Percentiles rank a stretch among this genome's conserved stretches.
phyloP scores from a whole-genome alignment of 1,139 yeast genomes.

The Taiozyma sp. region DNA sequence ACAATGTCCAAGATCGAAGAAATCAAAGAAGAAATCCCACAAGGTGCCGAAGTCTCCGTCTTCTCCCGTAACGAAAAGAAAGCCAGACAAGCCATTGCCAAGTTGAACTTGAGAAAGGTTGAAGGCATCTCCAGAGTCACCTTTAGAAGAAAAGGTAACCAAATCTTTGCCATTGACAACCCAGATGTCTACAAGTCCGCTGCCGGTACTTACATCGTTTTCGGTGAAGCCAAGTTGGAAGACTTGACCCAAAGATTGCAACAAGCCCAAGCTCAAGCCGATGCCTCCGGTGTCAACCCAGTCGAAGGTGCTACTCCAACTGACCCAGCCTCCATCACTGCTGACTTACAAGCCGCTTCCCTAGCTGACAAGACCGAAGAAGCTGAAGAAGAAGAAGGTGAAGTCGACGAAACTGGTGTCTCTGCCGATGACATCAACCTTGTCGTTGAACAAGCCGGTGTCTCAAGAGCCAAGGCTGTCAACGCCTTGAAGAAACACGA shows the following conservation, averaged over 20 bases:
- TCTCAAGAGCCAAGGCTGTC: constrained; percentile 83
- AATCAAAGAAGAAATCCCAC: constrained; percentile 55
- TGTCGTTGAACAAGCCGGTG: constrained; percentile 86
- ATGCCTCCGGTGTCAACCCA: constrained; percentile 23
- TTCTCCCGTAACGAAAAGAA: constrained; percentile 91
- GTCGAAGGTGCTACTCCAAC: constrained; percentile 35
- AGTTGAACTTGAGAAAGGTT: constrained; percentile 86
- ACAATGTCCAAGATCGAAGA: constrained; percentile 40
- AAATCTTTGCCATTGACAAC: constrained; percentile 83
- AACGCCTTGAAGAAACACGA: constrained; percentile 85
- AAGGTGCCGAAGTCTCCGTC: constrained; percentile 82
- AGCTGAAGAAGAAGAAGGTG: constrained; percentile 61
- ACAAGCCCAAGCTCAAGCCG: constrained; percentile 64
- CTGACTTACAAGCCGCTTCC: constrained; percentile 84
- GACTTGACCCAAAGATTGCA: constrained; percentile 81
- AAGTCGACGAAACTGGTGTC: constrained; percentile 74
- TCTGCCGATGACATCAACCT: constrained; percentile 74
- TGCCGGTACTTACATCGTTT: constrained; percentile 93
- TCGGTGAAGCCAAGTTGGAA: constrained; percentile 97
- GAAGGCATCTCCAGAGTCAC: constrained; percentile 95
- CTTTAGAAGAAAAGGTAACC: constrained; percentile 91
- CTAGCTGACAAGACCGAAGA: constrained; percentile 35
- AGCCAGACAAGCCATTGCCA: constrained; percentile 88
- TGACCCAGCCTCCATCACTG: constrained; percentile 79
- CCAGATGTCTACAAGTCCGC: constrained; percentile 96